Conservation (phyloP, 2,329 filamentous ascomycete genomes). For the Aspergillus sp. region DNA sequence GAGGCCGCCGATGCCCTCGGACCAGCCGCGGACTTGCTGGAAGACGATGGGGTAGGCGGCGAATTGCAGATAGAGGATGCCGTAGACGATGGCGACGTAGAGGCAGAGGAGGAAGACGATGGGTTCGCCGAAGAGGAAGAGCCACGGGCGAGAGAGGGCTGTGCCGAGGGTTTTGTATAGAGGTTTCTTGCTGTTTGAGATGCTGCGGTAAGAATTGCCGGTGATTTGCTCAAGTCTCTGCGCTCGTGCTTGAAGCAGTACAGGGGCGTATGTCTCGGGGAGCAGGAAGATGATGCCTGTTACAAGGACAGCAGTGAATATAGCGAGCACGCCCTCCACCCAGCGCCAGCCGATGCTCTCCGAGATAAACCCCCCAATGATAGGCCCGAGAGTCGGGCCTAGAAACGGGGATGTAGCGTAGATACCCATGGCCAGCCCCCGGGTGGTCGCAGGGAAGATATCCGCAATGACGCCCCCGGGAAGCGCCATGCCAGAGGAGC, state of each 20-base stretch:
- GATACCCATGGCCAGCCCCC: slow-evolving; percentile 5
- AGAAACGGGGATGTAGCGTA: neutral
- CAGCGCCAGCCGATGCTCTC: neutral
- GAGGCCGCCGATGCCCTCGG: neutral
- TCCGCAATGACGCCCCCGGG: slow-evolving; percentile 16
- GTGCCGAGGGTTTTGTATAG: no score
- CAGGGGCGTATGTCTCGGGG: neutral
- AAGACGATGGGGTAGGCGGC: neutral
- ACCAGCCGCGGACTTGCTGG: neutral
- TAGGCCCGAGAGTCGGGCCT: neutral
- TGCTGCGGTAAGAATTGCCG: neutral
- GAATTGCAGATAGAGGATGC: slow-evolving; percentile 4
- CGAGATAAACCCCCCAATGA: neutral
- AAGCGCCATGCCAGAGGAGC: slow-evolving; percentile 8
- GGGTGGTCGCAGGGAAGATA: slow-evolving; percentile 8
- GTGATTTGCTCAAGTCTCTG: no score
- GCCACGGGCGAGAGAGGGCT: neutral
- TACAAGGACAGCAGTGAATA: neutral
- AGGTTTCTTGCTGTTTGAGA: neutral
- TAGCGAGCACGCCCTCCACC: neutral
- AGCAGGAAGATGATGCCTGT: neutral
- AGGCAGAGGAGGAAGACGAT: slow-evolving; percentile 19
- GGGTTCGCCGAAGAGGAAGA: slow-evolving; percentile 6
- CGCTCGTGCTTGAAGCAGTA: neutral
- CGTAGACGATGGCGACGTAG: slow-evolving; percentile 12